phyloP scores from a whole-genome alignment of 768 basidiomycete species.

The Macrocybe gigantea region DNA sequence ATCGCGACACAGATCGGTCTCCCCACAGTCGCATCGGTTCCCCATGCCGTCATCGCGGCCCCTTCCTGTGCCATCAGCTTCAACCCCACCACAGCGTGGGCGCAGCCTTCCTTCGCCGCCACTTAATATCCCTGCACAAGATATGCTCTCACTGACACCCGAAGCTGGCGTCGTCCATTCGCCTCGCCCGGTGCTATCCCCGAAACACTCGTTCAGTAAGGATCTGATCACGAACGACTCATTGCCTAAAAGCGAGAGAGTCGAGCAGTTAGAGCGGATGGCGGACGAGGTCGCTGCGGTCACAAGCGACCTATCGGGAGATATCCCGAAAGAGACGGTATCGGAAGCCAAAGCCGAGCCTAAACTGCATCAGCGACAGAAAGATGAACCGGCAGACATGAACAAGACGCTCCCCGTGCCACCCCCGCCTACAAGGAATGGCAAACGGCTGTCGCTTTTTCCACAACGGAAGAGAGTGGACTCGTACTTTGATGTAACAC shows the following conservation, averaged over 20 bases:
- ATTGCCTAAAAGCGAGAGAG: slow-evolving; percentile 48
- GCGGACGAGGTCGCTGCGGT: slow-evolving; percentile 48
- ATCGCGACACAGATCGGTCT: slow-evolving; percentile 55
- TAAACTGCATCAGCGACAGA: too few relatives aligned
- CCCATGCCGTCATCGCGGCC: slow-evolving; percentile 24
- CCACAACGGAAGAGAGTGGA: slow-evolving; percentile 21
- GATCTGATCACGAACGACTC: slow-evolving; percentile 31
- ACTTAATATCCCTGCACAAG: background rate
- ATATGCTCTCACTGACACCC: slow-evolving; percentile 5
- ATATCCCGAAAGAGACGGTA: slow-evolving; percentile 19
- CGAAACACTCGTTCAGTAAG: slow-evolving; percentile 48
- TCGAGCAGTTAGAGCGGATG: slow-evolving; percentile 68
- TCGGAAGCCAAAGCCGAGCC: too few relatives aligned
- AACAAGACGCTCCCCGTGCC: slow-evolving; percentile 62
- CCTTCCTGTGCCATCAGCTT: slow-evolving; percentile 1
- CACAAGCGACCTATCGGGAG: slow-evolving; percentile 29
- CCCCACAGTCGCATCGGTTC: slow-evolving; percentile 54
- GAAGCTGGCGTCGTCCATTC: slow-evolving; percentile 43
- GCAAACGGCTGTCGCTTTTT: slow-evolving; percentile 7
- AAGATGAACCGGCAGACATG: slow-evolving; percentile 7
- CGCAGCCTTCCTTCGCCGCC: background rate
- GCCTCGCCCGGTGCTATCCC: slow-evolving; percentile 65
- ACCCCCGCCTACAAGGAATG: slow-evolving; percentile 45
- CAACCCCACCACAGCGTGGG: slow-evolving; percentile 2
- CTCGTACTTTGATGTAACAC: slow-evolving; percentile 12